Evolutionary conservation across 768 basidiomycete species (phyloP), one percentile per base, ranked within the genome.

Genomic region (Suillus brevipes): DNA sequence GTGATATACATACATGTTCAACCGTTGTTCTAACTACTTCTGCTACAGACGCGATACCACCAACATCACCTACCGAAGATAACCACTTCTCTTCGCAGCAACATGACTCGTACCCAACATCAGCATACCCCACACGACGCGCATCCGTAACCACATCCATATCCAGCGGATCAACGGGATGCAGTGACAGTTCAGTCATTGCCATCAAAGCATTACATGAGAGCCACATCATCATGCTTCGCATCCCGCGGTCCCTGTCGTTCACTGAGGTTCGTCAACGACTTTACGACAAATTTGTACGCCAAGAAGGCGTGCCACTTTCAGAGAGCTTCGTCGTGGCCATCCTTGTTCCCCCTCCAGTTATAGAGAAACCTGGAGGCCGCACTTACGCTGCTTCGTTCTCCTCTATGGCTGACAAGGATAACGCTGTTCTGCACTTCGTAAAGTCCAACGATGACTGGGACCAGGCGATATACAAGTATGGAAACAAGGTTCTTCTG

Each of bases 141-240:
- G 67, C 72, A 28, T 78, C 75, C 67, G 72, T 70, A 42, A 58
- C 74, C 43, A 74, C 75, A 28, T 75, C 75, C 18, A 75, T 81
- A 16, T 76, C 80, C n/a, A 81, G 80, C 23, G 75, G 77, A 6
- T 79, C 80, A 3, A 75, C 77, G 6, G 68, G 71, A 8, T 72
- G 65, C 68, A 73, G 69, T 64, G 62, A 76, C 62, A 53, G 60
- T 34, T 63, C 69, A 65, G 61, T 74, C 31, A 69, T 90, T 56
- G 78, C 82, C 2, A 82, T 92, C 78, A 92, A 92, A 77, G 91
- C 86, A 6, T 82, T 82, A 52, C 84, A 85, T 67, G 83, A 85
- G 68, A 82, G 86, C 66, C 78, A 83, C 34, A 88, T 89, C 66
- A 81, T 92, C 70, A 76, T 89, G 65, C 81, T 92, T 60, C 87